Conservation (phyloP, 2,329 filamentous ascomycete genomes). For the Cercospora janseana region DNA sequence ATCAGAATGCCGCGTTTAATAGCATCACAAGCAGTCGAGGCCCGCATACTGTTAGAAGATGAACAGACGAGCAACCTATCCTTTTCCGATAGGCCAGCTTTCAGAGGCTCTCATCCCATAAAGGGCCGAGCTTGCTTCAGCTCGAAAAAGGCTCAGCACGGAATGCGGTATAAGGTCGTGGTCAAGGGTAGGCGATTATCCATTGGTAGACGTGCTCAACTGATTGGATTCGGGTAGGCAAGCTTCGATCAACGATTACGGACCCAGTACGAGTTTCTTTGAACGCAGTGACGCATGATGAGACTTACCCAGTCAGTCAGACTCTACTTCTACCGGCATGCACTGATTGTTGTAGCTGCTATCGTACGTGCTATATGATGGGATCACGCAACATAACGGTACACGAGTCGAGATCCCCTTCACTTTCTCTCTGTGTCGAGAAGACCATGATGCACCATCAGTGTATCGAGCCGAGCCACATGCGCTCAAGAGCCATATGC, state of each 20-base stretch:
- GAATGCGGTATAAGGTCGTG: slow-evolving; percentile 14
- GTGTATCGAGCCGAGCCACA: neutral
- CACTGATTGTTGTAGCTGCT: slow-evolving; percentile 10
- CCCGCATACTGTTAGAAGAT: neutral
- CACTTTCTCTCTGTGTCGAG: slow-evolving; percentile 11
- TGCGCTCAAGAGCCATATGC: slow-evolving; percentile 2
- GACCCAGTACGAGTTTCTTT: no score
- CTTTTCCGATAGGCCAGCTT: slow-evolving; percentile 4
- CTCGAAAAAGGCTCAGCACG: slow-evolving; percentile 15
- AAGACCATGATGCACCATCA: neutral
- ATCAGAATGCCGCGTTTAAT: slow-evolving; percentile 14
- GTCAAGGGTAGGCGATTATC: slow-evolving; percentile 14
- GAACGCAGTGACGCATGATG: no score
- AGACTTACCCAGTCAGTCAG: neutral
- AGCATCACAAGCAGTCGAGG: slow-evolving; percentile 9
- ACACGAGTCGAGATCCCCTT: slow-evolving; percentile 16
- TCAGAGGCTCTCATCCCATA: slow-evolving; percentile 13
- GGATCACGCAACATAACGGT: neutral
- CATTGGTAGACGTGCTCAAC: no score
- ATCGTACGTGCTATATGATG: slow-evolving; percentile 16
- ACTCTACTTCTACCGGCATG: neutral
- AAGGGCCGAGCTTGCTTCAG: slow-evolving; percentile 15
- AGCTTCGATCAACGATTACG: no score
- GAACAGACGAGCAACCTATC: neutral
- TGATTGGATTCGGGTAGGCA: no score